phyloP scores from a whole-genome alignment of 331 rosid genomes.

The Quercus lobata region DNA sequence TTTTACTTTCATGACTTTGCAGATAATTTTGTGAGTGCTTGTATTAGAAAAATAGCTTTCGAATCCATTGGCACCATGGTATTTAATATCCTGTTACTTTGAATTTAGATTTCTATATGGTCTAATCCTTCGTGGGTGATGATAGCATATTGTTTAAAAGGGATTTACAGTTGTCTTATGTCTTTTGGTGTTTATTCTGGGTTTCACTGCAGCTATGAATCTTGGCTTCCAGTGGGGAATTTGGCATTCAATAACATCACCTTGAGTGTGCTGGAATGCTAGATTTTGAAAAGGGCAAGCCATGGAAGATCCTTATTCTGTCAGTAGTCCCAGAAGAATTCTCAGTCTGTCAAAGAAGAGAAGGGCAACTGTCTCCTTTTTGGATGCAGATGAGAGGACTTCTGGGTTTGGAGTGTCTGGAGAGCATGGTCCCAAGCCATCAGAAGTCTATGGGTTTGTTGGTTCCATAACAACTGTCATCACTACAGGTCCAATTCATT shows the following conservation, averaged over 20 bases:
- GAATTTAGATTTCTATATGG: neutral
- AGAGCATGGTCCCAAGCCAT: slow-evolving; percentile 83
- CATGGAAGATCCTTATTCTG: slow-evolving; percentile 80
- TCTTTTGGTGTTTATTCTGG: neutral
- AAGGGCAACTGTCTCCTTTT: slow-evolving; percentile 45
- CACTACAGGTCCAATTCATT: slow-evolving; percentile 54
- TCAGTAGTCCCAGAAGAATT: slow-evolving; percentile 81
- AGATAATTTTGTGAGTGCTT: too few relatives aligned
- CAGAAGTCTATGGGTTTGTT: slow-evolving; percentile 89
- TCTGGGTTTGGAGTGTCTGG: slow-evolving; percentile 59
- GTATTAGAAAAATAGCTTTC: too few relatives aligned
- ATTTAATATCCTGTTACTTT: neutral
- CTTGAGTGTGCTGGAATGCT: neutral
- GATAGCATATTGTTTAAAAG: neutral
- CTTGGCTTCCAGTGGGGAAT: neutral
- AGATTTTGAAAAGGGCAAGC: slow-evolving; percentile 4
- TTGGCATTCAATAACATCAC: neutral
- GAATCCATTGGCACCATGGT: neutral
- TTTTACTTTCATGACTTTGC: too few relatives aligned
- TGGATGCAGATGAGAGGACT: slow-evolving; percentile 43
- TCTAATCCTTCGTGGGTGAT: neutral
- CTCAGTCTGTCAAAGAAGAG: slow-evolving; percentile 60
- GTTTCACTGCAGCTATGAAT: neutral
- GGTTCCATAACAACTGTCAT: slow-evolving; percentile 81
- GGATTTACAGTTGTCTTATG: neutral